Percentiles rank a stretch among this genome's conserved stretches.
These are phyloP conservation scores for Ascochyta viciae-villosae DNA, from an alignment of 2,329 filamentous ascomycete species.

Conservation along the genomic window DNA sequence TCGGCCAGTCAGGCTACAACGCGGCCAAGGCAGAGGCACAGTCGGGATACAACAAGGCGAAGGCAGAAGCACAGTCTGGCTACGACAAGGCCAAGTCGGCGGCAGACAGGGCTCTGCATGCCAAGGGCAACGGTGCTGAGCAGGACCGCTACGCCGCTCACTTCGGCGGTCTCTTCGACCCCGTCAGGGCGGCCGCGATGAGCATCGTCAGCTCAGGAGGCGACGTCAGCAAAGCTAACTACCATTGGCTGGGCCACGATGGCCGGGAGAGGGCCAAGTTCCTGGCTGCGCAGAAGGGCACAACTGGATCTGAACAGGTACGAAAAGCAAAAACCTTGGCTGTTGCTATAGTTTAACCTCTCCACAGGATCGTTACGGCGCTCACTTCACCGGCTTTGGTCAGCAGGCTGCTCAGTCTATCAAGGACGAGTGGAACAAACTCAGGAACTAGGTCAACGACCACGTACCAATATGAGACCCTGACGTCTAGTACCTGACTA, in stretches of 20 bases:
- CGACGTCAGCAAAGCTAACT: conserved; percentile 33
- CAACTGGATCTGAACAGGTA: conserved; percentile 46
- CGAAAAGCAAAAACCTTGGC: neutral
- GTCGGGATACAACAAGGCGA: conserved; percentile 22
- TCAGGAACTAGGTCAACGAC: conserved; percentile 23
- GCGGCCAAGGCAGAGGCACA: conserved; percentile 30
- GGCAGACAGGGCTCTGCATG: conserved; percentile 17
- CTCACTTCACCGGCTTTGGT: conserved; percentile 36
- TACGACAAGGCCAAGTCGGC: conserved; percentile 31
- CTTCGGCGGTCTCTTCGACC: conserved; percentile 38
- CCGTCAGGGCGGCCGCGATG: conserved; percentile 33
- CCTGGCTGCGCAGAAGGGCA: conserved; percentile 36
- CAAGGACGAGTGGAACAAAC: conserved; percentile 35
- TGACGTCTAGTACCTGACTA: neutral
- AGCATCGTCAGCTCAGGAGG: conserved; percentile 33
- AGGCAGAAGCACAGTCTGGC: conserved; percentile 20
- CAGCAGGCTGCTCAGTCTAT: conserved; percentile 35
- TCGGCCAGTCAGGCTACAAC: conserved; percentile 23
- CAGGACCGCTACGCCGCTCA: conserved; percentile 43
- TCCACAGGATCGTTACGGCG: conserved; percentile 38
- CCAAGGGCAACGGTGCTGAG: conserved; percentile 39
- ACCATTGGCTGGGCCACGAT: conserved; percentile 40
- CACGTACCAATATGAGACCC: neutral
- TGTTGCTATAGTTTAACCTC: neutral
- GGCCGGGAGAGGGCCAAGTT: conserved; percentile 39